These are phyloP conservation scores for Zopfia rhizophila DNA, from an alignment of 2,329 filamentous ascomycete genomes.

Conservation along the genomic window DNA sequence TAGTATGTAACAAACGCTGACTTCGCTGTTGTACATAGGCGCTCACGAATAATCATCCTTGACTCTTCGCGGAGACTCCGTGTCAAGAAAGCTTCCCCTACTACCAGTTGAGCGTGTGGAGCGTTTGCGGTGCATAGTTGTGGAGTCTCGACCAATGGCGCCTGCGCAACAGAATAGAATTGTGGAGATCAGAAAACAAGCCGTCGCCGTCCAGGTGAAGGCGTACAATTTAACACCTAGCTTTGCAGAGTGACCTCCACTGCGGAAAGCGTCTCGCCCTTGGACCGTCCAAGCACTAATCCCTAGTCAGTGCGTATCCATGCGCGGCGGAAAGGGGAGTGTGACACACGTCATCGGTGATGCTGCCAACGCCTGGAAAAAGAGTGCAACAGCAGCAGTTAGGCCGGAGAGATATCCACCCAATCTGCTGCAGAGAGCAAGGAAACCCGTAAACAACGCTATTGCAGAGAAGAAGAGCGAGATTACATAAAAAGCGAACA, in stretches of 20 bases:
- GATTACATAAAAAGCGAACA: slow-evolving; percentile 91
- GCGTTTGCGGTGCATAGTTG: slow-evolving; percentile 52
- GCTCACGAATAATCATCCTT: slow-evolving; percentile 75
- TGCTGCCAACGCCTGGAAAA: slow-evolving; percentile 74
- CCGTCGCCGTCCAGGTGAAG: slow-evolving; percentile 79
- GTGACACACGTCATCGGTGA: slow-evolving; percentile 78
- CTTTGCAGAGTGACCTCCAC: slow-evolving; percentile 64
- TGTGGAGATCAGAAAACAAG: slow-evolving; percentile 72
- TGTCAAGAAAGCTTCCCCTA: slow-evolving; percentile 66
- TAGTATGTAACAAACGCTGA: too few relatives aligned
- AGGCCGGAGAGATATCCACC: slow-evolving; percentile 74
- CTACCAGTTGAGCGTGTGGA: slow-evolving; percentile 55
- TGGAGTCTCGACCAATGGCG: slow-evolving; percentile 57
- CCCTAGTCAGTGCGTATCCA: slow-evolving; percentile 18
- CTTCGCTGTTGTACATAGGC: too few relatives aligned
- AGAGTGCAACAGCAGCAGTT: slow-evolving; percentile 68
- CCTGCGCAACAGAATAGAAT: slow-evolving; percentile 74
- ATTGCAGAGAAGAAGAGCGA: slow-evolving; percentile 79
- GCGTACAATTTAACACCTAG: slow-evolving; percentile 77
- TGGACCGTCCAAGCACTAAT: slow-evolving; percentile 73
- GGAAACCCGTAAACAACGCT: slow-evolving; percentile 73
- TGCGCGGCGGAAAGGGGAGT: slow-evolving; percentile 12
- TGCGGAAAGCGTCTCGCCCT: slow-evolving; percentile 73
- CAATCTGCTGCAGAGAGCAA: slow-evolving; percentile 77
- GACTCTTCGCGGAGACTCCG: slow-evolving; percentile 68